Evolutionary conservation across 805 yeast species (phyloP).

Genomic region (Saturnispora serradocipensis): DNA sequence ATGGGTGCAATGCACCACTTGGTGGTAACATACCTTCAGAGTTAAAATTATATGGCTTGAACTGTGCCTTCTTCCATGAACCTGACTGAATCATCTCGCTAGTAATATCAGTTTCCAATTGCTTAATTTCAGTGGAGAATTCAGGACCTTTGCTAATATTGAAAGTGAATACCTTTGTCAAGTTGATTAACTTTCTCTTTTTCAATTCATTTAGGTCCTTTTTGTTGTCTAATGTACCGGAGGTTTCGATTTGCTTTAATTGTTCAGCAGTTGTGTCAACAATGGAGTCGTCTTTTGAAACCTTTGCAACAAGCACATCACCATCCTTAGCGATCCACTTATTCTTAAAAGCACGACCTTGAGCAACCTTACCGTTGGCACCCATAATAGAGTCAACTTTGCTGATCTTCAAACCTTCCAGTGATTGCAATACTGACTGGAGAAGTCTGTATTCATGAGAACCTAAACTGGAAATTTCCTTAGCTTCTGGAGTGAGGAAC

Average conservation of each 20-base stretch:
- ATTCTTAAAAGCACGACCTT: constrained; percentile 94
- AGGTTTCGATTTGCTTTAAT: constrained; percentile 45
- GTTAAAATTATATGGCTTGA: constrained; percentile 93
- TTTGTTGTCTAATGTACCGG: constrained; percentile 46
- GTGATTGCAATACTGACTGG: constrained; percentile 57
- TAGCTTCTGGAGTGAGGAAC: constrained; percentile 72
- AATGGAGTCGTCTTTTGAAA: constrained; percentile 41
- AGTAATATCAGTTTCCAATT: constrained; percentile 88
- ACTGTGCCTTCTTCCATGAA: constrained; percentile 71
- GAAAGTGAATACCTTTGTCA: constrained; percentile 69
- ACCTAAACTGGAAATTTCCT: constrained; percentile 68
- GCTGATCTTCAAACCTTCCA: constrained; percentile 74
- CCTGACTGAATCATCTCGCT: constrained; percentile 83
- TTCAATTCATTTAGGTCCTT: constrained; percentile 77
- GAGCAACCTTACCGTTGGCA: constrained; percentile 81
- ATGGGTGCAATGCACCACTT: constrained; percentile 93
- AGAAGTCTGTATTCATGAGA: constrained; percentile 84
- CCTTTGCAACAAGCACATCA: constrained; percentile 60
- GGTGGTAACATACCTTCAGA: constrained; percentile 84
- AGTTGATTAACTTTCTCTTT: constrained; percentile 78
- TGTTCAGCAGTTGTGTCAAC: constrained; percentile 59
- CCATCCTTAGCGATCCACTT: constrained; percentile 93
- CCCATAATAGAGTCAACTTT: constrained; percentile 73
- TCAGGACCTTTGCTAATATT: constrained; percentile 71
- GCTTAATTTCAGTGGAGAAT: constrained; percentile 71